These are phyloP conservation scores for Fagopyrum esculentum DNA, from an alignment of 148 eudicot genomes.

Conservation along the genomic window DNA sequence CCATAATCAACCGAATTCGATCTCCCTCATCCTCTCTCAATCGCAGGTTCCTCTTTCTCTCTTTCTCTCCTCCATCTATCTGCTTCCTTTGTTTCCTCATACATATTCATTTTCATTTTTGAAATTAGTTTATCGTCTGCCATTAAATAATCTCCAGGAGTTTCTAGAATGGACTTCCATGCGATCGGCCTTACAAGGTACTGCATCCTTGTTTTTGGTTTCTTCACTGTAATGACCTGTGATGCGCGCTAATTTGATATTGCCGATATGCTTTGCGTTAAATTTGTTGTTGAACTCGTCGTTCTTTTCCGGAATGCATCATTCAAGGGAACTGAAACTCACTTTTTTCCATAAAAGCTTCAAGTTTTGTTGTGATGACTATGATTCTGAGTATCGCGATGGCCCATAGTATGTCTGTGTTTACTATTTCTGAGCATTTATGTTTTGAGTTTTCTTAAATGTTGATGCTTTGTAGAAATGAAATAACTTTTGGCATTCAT, in stretches of 20 bases:
- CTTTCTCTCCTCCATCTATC: not conserved
- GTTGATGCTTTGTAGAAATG: not conserved
- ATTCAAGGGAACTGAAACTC: not conserved
- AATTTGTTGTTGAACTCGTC: not conserved
- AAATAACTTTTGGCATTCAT: not conserved
- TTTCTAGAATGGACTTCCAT: conserved; percentile 11
- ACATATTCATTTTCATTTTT: not conserved
- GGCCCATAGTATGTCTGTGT: not conserved
- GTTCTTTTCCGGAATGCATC: not conserved
- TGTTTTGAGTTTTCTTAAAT: not conserved
- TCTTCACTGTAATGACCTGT: not conserved
- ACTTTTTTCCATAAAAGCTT: not conserved
- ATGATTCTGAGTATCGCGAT: not conserved
- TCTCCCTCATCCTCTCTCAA: not conserved
- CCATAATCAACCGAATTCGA: not conserved
- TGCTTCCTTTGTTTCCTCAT: not conserved
- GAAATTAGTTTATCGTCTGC: not conserved
- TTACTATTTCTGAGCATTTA: not conserved
- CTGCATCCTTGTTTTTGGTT: not conserved
- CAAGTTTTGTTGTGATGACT: not conserved
- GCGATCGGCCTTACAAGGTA: conserved; percentile 7
- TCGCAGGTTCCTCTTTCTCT: conserved; percentile 4
- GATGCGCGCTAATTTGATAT: not conserved
- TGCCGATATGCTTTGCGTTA: not conserved
- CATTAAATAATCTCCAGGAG: not conserved